Conservation (phyloP, 2,329 filamentous ascomycete genomes). For the Stachybotrys echinatus region DNA sequence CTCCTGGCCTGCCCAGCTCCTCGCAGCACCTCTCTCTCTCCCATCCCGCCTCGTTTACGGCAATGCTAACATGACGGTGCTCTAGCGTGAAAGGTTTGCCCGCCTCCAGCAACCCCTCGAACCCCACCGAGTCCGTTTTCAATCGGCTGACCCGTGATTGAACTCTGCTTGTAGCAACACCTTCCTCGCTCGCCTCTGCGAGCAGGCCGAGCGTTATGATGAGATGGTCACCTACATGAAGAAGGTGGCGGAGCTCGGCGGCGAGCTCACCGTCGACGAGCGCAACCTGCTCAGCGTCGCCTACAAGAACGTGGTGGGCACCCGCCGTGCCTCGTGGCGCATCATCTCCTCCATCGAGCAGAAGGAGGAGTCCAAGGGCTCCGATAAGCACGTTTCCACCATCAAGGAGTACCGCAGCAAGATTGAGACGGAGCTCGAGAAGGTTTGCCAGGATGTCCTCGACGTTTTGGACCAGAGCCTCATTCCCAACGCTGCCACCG, state of each 20-base stretch:
- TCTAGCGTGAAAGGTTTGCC: constrained; percentile 65
- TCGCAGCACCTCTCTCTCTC: constrained; percentile 2
- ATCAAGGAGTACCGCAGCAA: constrained; percentile 98
- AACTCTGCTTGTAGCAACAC: constrained; percentile 69
- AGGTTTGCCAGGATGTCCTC: constrained; percentile 96
- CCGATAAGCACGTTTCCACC: constrained; percentile 86
- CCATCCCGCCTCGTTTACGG: constrained; percentile 2
- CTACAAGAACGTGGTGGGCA: constrained; percentile 99
- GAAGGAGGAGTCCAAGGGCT: constrained; percentile 99
- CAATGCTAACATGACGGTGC: constrained; percentile 29
- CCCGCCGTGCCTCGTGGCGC: constrained; percentile 96
- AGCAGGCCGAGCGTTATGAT: constrained; percentile 99
- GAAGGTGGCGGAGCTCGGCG: constrained; percentile 88
- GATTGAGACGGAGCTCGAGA: constrained; percentile 96
- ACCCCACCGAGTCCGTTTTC: constrained; percentile 11
- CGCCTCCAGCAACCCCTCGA: constrained; percentile 8
- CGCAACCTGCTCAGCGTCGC: constrained; percentile 97
- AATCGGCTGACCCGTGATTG: constrained; percentile 19
- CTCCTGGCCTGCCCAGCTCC: not conserved
- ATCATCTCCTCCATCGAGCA: constrained; percentile 99
- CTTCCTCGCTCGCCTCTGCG: constrained; percentile 97
- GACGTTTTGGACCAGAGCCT: constrained; percentile 89
- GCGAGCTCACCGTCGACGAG: constrained; percentile 89
- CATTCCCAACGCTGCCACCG: constrained; percentile 92
- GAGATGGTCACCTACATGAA: constrained; percentile 99